Evolutionary conservation across 495 filamentous ascomycete species (phyloP).

Genomic region (Durotheca rogersii): DNA sequence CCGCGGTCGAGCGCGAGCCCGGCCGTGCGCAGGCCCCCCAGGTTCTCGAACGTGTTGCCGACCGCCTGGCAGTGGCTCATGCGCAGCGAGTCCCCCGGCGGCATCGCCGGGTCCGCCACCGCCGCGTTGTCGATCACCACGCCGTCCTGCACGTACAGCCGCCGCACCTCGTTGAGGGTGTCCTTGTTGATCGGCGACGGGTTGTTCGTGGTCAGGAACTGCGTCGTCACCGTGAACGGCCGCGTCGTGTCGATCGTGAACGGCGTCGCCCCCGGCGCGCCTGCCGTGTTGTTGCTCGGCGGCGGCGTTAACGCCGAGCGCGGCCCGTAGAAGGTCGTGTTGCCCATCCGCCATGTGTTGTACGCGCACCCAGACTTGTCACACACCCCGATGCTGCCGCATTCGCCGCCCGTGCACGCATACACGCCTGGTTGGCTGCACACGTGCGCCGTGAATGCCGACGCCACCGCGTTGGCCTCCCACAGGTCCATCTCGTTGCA

Average conservation of each 20-base stretch:
- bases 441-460: conserved; percentile 62
- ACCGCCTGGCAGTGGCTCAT: conserved; percentile 55
- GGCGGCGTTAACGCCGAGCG: background rate
- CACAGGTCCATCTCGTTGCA: conserved; percentile 74
- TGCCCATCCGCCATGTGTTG: conserved; percentile 35
- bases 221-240: conserved; percentile 67
- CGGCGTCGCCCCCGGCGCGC: conserved; percentile 8
- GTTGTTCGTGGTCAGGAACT: conserved; percentile 61
- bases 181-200: conserved; percentile 36
- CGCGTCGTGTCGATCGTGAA: conserved; percentile 58
- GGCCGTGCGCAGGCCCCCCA: conserved; percentile 58
- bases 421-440: conserved; percentile 56
- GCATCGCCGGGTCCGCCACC: conserved; percentile 33
- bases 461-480: conserved; percentile 66
- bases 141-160: conserved; percentile 66
- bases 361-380: conserved; percentile 40
- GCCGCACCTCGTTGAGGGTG: conserved; percentile 57
- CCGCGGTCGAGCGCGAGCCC: conserved; percentile 52
- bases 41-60: conserved; percentile 57
- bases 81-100: conserved; percentile 56
- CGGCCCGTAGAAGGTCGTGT: conserved; percentile 62
- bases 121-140: conserved; percentile 56
- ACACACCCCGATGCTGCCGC: conserved; percentile 46
- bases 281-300: background rate
- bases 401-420: conserved; percentile 53